Conservation (phyloP, 306 rosid species). For the Inga oerstediana region DNA sequence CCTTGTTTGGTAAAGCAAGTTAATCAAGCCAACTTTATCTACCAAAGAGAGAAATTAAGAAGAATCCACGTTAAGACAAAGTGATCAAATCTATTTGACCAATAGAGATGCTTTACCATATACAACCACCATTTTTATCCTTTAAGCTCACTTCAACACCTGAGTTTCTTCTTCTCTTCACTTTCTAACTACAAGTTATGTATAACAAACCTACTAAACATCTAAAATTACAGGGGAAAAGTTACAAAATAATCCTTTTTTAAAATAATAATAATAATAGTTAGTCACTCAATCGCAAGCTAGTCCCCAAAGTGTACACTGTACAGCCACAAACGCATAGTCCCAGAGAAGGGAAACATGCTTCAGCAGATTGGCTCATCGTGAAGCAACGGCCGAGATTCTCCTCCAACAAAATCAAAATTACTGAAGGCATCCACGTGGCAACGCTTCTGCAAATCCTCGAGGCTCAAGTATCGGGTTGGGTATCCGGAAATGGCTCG, state of each 20-base stretch:
- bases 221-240: neutral
- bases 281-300: neutral
- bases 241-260: neutral
- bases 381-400: slow-evolving; percentile 66
- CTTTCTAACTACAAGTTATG: neutral
- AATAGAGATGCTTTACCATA: neutral
- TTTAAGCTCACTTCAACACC: neutral
- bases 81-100: neutral
- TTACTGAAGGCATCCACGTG: slow-evolving; percentile 48
- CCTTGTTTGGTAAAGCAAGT: neutral
- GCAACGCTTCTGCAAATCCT: slow-evolving; percentile 51
- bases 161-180: neutral
- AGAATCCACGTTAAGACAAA: neutral
- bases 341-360: neutral
- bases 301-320: neutral
- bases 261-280: neutral
- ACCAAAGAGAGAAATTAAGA: neutral
- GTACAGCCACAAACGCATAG: neutral
- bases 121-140: neutral
- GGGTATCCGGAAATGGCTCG: slow-evolving; percentile 47
- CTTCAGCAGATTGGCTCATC: slow-evolving; percentile 34
- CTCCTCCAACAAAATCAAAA: slow-evolving; percentile 35
- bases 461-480: slow-evolving; percentile 32
- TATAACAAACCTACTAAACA: neutral
- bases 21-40: neutral